phyloP scores from a whole-genome alignment of 306 rosid genomes.

The Gleditsia sinensis region DNA sequence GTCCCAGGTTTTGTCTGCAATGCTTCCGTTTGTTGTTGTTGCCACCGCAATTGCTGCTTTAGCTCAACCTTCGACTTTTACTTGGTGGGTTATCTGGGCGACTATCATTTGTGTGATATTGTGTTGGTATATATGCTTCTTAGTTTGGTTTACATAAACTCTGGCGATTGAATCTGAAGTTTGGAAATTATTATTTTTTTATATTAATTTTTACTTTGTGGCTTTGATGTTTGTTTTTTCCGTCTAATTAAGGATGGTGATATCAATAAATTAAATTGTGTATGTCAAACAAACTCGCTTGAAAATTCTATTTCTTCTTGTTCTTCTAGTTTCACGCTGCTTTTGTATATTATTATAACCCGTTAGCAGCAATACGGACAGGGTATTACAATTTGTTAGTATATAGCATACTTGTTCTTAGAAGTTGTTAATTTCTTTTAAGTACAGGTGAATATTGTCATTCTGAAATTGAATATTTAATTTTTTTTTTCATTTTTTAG shows the following conservation, averaged over 20 bases:
- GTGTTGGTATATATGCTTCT: neutral
- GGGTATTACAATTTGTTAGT: neutral
- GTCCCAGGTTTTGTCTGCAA: constrained; percentile 74
- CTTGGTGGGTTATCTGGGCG: constrained; percentile 57
- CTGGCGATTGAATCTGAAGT: neutral
- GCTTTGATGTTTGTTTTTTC: neutral
- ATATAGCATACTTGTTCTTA: constrained; percentile 6
- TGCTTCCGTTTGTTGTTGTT: constrained; percentile 94
- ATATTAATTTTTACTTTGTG: neutral
- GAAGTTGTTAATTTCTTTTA: neutral
- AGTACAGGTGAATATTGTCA: neutral
- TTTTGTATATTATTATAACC: neutral
- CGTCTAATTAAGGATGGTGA: neutral
- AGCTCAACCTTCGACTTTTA: constrained; percentile 85
- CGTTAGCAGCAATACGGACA: too few relatives aligned
- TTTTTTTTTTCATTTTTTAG: neutral
- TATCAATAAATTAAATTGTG: neutral
- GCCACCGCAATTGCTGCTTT: constrained; percentile 90
- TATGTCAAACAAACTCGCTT: neutral
- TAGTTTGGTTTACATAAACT: neutral
- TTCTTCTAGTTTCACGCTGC: neutral
- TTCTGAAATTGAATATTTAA: neutral
- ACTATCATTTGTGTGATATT: neutral
- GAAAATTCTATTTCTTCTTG: neutral
- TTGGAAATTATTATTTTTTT: neutral